Base-by-base conservation (phyloP, 2,329 filamentous ascomycete species). In the Ophiobolus disseminans region DNA sequence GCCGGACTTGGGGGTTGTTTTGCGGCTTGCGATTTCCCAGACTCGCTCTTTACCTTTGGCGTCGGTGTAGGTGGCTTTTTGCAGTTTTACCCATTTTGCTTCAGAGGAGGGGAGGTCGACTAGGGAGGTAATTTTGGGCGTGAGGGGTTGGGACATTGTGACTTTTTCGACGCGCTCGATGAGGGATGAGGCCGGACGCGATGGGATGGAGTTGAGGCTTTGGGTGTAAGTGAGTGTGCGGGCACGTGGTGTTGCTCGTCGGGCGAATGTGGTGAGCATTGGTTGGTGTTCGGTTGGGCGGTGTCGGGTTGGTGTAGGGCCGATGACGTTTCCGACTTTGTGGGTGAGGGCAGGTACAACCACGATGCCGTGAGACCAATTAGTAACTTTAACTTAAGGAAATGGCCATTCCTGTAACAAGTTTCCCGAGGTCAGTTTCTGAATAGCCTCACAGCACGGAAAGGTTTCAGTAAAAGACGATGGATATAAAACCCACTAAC, bases 11-110 rank as follows among this genome's bases (percentile, higher is more conserved):
- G 82, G 80, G 41, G 79, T 78, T 0, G 86, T 90, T 17, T 78
- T 80, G 17, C 88, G 82, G 67, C 88, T 84, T 5, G 86, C 86
- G 1, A 85, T 86, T 68, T 90, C 87, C 87, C 87, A 90, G 31
- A 80, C 82, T 40, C 87, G 80, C 0, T 72, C 66, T 9, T 73
- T 74, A 59, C 82, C 83, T 25, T 79, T 77, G 34, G 83, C 80
- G 63, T 90, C 87, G 52, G 75, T 74, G 69, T 90, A 91, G 36
- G 66, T 71, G 3, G 65, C 68, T 54, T 70, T 73, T 57, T 80
- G 62, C 16, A 66, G 48, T 16, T 63, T 61, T 21, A 66, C 32
- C 63, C 63, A 66, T 63, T 63, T 65, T 17, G 63, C 63, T 11
- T 60, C 55, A 3, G 52, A 40, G 21, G 58, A 60, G 40, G 63